Base-by-base conservation (phyloP, 768 basidiomycete genomes). In the Suillus placidus region DNA sequence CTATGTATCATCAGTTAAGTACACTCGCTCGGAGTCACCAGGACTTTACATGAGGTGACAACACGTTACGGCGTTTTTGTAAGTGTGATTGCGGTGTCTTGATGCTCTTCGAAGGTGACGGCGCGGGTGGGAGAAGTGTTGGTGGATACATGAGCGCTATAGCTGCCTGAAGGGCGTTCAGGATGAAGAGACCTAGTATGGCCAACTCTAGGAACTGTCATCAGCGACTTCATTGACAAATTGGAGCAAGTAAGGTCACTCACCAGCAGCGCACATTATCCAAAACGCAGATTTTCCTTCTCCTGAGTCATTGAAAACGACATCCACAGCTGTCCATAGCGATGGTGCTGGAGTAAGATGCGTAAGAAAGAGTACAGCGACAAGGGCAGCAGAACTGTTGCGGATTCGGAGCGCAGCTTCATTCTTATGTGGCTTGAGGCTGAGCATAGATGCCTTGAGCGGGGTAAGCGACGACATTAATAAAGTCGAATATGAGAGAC, bases 361-460 rank as follows among this genome's bases (percentile, higher is more conserved):
- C 2, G 80, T 80, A 62, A 78, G 70, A n/a, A 82, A 65, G 10
- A 76, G 64, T 26, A 79, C 66, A 12, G 69, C 71, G 16, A 76
- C 63, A 37, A 82, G 72, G 56, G 71, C 74, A 26, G 81, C 68
- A 2, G 74, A 70, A 34, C 79, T 81, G 55, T 74, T 80, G 49
- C 81, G 80, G 57, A 82, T 69, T 58, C 81, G 75, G n/a, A 80
- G 63, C 8, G 75, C 62, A 2, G 81, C 80, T 63, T 82, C 80
- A 52, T 71, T 74, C 60, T 74, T 78, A 26, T 76, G 49, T 2
- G 80, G 81, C 66, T 78, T 82, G 35, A 60, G 58, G 6, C 26
- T 42, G 26, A 60, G 40, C 26, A 60, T 18, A 32, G 58, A 42
- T 30, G 40, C 58, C 16, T 60, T 60, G 58, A 60, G 58, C 20